Evolutionary conservation across 768 basidiomycete species (phyloP).

Genomic region (Favolaschia claudopus): DNA sequence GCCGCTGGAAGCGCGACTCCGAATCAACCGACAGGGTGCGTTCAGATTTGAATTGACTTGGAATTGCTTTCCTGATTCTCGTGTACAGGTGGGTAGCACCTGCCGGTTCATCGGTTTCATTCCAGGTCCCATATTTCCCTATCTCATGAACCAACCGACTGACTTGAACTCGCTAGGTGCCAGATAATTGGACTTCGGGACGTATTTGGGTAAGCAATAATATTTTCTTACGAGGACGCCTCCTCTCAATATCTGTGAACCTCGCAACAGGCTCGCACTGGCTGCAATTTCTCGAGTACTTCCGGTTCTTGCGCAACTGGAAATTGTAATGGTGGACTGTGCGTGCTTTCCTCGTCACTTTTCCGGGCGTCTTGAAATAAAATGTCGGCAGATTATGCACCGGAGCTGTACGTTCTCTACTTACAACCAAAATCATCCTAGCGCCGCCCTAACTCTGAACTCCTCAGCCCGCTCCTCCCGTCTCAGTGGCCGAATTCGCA

Average conservation of each 20-base stretch:
- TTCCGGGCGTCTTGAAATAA: background rate
- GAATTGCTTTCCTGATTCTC: background rate
- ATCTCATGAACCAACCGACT: constrained; percentile 1
- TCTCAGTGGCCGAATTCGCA: constrained; percentile 43
- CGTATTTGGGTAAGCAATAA: background rate
- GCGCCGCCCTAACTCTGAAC: too few species aligned
- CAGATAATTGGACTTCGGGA: background rate
- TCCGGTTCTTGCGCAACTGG: constrained; percentile 43
- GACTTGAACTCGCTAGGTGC: background rate
- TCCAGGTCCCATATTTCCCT: constrained; percentile 9
- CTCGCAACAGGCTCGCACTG: constrained; percentile 48
- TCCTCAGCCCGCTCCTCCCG: constrained; percentile 40
- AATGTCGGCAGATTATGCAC: too few species aligned
- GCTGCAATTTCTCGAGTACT: constrained; percentile 52
- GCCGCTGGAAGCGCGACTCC: constrained; percentile 40
- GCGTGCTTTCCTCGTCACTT: constrained; percentile 6
- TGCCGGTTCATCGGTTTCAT: background rate
- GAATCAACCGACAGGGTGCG: constrained; percentile 32
- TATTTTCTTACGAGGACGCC: background rate
- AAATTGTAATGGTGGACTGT: constrained; percentile 52
- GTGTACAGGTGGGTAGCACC: background rate
- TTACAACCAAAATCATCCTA: too few species aligned
- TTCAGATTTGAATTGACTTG: too few species aligned
- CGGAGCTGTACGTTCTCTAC: too few species aligned
- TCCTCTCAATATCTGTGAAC: background rate